Conservation (phyloP, 2,329 filamentous ascomycete genomes). For the Diaporthe vexans region DNA sequence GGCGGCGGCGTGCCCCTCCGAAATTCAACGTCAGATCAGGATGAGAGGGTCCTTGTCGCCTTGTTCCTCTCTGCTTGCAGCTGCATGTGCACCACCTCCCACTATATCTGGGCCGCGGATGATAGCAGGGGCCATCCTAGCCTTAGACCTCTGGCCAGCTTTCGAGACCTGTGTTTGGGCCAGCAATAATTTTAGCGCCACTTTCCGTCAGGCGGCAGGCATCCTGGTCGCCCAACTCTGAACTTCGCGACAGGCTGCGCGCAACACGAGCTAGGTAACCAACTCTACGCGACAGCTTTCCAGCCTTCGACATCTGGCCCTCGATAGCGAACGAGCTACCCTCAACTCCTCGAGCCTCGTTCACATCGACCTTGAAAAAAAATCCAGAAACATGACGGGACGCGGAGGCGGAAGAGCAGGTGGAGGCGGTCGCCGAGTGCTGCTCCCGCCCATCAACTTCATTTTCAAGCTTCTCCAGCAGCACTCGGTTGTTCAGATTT, state of each 20-base stretch:
- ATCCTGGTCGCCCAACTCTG: slow-evolving; percentile 18
- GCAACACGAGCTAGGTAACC: slow-evolving; percentile 11
- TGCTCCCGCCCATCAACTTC: slow-evolving; percentile 80
- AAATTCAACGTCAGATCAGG: slow-evolving; percentile 41
- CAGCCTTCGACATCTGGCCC: neutral
- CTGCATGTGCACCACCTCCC: slow-evolving; percentile 20
- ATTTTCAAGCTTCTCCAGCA: slow-evolving; percentile 91
- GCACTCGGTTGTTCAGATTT: slow-evolving; percentile 62
- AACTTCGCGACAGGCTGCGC: slow-evolving; percentile 37
- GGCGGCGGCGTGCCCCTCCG: slow-evolving; percentile 40
- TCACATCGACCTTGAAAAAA: neutral
- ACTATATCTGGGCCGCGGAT: neutral
- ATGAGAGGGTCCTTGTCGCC: slow-evolving; percentile 32
- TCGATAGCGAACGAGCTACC: neutral
- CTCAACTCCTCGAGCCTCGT: neutral
- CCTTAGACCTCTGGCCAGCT: neutral
- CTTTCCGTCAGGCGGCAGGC: slow-evolving; percentile 35
- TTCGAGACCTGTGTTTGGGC: slow-evolving; percentile 4
- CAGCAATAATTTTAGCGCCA: slow-evolving; percentile 36
- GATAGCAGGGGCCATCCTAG: slow-evolving; percentile 10
- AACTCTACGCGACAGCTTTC: slow-evolving; percentile 8
- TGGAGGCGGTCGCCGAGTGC: slow-evolving; percentile 71
- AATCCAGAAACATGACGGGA: slow-evolving; percentile 17
- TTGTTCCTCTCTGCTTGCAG: slow-evolving; percentile 26
- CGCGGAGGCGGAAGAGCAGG: slow-evolving; percentile 64